A percentile compares a stretch with the other conserved stretches of the same genome.
Conservation (phyloP, 2,329 filamentous ascomycete species). For the Venturiaceae sp. region DNA sequence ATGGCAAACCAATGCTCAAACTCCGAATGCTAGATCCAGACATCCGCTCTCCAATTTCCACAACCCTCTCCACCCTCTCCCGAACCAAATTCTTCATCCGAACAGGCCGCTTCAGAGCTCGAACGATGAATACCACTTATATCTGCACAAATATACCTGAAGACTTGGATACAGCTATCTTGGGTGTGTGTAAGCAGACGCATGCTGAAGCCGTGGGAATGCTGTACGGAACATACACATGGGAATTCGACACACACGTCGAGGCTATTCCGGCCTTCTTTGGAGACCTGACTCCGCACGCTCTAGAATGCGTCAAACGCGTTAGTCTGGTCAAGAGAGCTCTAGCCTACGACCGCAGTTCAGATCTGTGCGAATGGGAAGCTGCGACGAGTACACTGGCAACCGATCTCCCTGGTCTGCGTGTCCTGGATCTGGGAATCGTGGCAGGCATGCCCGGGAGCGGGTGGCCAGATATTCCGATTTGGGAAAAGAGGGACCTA, state of each 20-base stretch:
- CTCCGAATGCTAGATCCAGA: conserved; percentile 17
- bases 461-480: conserved; percentile 40
- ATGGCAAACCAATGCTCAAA: conserved; percentile 32
- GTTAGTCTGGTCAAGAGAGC: conserved; percentile 48
- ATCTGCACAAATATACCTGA: conserved; percentile 28
- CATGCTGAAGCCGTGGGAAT: conserved; percentile 1
- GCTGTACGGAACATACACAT: conserved; percentile 32
- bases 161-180: conserved; percentile 29
- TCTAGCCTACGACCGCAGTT: conserved; percentile 43
- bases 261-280: conserved; percentile 53
- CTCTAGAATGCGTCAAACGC: conserved; percentile 37
- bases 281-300: conserved; percentile 41
- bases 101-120: conserved; percentile 30
- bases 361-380: conserved; percentile 46
- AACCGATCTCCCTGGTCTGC: conserved; percentile 28
- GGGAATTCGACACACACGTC: conserved; percentile 50
- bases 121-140: conserved; percentile 46
- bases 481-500: conserved; percentile 38
- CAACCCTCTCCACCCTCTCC: conserved; percentile 19
- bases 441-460: conserved; percentile 42
- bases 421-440: conserved; percentile 39
- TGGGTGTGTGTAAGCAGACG: background rate
- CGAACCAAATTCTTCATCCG: conserved; percentile 30
- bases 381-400: conserved; percentile 41
- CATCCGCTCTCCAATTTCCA: conserved; percentile 14